A percentile compares a stretch with the other conserved stretches of the same genome.
These are phyloP conservation scores for Citrus australasica DNA, from an alignment of 345 rosid genomes.

Conservation along the genomic window DNA sequence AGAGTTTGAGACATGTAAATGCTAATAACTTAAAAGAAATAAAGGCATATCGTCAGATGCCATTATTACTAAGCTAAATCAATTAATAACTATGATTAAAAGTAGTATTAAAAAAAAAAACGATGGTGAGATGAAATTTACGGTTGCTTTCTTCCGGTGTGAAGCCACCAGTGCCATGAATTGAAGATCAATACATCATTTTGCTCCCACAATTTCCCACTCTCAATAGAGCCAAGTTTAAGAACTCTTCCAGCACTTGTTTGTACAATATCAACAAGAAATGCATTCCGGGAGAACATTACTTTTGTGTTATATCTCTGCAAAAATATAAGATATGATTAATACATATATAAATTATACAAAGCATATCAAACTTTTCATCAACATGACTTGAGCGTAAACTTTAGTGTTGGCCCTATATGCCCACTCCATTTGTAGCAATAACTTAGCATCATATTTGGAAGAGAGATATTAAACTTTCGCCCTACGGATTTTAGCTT, in stretches of 20 bases:
- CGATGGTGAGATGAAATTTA: slow-evolving; percentile 6
- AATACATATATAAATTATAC: neutral
- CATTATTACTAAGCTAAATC: no score
- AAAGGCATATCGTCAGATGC: no score
- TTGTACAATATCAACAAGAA: slow-evolving; percentile 56
- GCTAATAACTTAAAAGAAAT: no score
- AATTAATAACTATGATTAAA: no score
- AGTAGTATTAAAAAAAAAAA: no score
- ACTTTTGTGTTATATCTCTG: slow-evolving; percentile 45
- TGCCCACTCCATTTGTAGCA: no score
- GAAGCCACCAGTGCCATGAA: slow-evolving; percentile 99
- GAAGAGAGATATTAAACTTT: no score
- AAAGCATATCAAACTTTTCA: neutral
- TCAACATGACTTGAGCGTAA: no score
- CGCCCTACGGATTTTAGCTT: no score
- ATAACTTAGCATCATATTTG: no score
- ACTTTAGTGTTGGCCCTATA: no score
- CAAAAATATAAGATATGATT: neutral
- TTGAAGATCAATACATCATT: slow-evolving; percentile 62
- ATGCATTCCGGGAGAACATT: slow-evolving; percentile 66
- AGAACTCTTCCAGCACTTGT: slow-evolving; percentile 39
- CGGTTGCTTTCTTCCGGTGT: slow-evolving; percentile 71
- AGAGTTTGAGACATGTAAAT: no score
- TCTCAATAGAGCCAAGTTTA: slow-evolving; percentile 50
- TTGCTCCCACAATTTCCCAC: slow-evolving; percentile 50